These are phyloP conservation scores for Stephania yunnanensis DNA, from an alignment of 164 flowering plant genomes.

Conservation along the genomic window DNA sequence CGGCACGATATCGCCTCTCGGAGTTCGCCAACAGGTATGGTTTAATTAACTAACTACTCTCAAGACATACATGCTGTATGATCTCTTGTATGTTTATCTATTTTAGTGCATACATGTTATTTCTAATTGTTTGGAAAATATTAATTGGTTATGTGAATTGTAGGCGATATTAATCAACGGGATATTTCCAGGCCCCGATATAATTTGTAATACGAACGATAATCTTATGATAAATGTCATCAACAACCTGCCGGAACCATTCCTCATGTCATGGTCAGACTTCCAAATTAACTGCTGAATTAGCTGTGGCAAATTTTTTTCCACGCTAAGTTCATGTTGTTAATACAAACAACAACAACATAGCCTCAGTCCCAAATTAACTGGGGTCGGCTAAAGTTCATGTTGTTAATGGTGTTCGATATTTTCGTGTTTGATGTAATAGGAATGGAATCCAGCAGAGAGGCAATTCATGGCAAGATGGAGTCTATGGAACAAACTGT, in stretches of 20 bases:
- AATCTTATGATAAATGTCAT: slow-evolving; percentile 67
- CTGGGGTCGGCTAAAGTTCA: too few relatives aligned
- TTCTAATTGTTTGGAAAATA: too few relatives aligned
- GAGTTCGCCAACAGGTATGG: slow-evolving; percentile 53
- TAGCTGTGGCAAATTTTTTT: not conserved
- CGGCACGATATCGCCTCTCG: slow-evolving; percentile 56
- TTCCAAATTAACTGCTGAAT: not conserved
- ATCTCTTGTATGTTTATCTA: not conserved
- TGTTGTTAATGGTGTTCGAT: not conserved
- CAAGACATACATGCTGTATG: not conserved
- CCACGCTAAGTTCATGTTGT: not conserved
- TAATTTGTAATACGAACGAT: slow-evolving; percentile 62
- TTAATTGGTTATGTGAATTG: not conserved
- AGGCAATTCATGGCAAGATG: slow-evolving; percentile 75
- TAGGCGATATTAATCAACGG: slow-evolving; percentile 82
- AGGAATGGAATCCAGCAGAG: slow-evolving; percentile 88
- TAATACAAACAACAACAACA: too few relatives aligned
- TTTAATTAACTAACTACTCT: not conserved
- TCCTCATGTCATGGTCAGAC: slow-evolving; percentile 71
- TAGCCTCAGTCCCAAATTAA: too few relatives aligned
- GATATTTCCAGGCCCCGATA: slow-evolving; percentile 82
- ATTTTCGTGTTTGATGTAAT: not conserved
- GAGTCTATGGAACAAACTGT: slow-evolving; percentile 80
- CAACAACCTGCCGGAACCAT: slow-evolving; percentile 67
- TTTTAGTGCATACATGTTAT: not conserved